Evolutionary conservation across 805 yeast genomes (phyloP), one percentile per base, ranked within the genome.

Genomic region (Myxozyma lipomycoides): DNA sequence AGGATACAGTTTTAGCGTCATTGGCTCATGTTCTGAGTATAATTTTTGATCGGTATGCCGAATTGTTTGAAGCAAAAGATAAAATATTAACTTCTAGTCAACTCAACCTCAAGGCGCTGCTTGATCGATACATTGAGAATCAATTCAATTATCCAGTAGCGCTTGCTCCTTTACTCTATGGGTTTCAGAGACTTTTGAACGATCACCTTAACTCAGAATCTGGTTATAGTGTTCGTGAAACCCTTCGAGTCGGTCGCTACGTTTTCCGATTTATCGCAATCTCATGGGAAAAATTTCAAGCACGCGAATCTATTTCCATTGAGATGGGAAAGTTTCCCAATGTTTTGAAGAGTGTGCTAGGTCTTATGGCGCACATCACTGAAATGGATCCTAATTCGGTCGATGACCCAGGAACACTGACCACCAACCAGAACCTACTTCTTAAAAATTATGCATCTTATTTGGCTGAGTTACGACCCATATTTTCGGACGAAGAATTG

Each of bases 401-500:
- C 15, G 9, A 17, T 17, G 38, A 22, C 5, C 19, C 44, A 6
- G 22, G 37, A 10, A 22, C 58, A 10, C 30, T 55, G 17, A 51
- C 43, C 24, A 46, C 30, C 5, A 40, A 43, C 28, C 60, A 56
- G 42, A 36, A 37, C 2, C 41, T 48, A 23, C 38, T 41, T 17
- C 28, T 56, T 23, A 51, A 48, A 28, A 40, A 46, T 15, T 52
- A 51, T 24, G 49, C 49, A 2, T 38, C 22, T 3, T 57, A 46
- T 19, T 32, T 57, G 28, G 22, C 48, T 9, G 55, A 46, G 17
- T 21, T 57, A n/a, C 40, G 43, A 23, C 24, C 42, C 2, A 28
- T 74, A 70, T 55, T 66, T 72, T 46, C 59, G 68, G 3, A 65
- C 70, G 49, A 68, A 67, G 44, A 62, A 67, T 45, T 56, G 9